Evolutionary conservation across 2,329 filamentous ascomycete species (phyloP).

Genomic region (Cladosporium phlei): DNA sequence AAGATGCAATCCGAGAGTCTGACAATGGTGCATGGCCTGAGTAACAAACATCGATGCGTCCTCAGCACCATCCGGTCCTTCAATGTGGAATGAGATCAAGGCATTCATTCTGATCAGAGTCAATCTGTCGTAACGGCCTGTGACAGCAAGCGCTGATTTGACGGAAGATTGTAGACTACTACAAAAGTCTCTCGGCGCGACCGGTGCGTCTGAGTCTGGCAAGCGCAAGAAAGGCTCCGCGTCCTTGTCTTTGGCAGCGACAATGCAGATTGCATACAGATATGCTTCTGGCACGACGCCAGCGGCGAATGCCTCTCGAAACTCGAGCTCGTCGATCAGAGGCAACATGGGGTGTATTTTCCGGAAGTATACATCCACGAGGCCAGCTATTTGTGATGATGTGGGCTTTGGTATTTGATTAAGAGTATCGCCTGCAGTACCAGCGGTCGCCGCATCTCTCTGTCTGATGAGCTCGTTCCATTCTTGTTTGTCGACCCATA

Average conservation of each 20-base stretch:
- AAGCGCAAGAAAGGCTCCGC: constrained; percentile 30
- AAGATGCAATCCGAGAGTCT: constrained; percentile 46
- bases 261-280: constrained; percentile 44
- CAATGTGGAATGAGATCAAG: constrained; percentile 44
- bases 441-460: constrained; percentile 21
- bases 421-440: constrained; percentile 15
- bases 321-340: constrained; percentile 41
- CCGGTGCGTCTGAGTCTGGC: constrained; percentile 37
- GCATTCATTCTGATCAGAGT: constrained; percentile 45
- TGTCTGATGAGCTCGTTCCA: constrained; percentile 28
- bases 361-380: constrained; percentile 44
- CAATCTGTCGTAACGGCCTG: constrained; percentile 42
- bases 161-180: constrained; percentile 41
- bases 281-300: constrained; percentile 37
- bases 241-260: constrained; percentile 44
- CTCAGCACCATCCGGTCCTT: constrained; percentile 45
- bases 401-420: constrained; percentile 14
- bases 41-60: constrained; percentile 44
- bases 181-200: constrained; percentile 40
- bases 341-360: constrained; percentile 46
- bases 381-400: constrained; percentile 8
- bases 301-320: constrained; percentile 34
- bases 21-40: constrained; percentile 47
- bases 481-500: constrained; percentile 33
- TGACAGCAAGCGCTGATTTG: constrained; percentile 38